Evolutionary conservation across 306 rosid genomes (phyloP).

Genomic region (Cicer chorassanicum): DNA sequence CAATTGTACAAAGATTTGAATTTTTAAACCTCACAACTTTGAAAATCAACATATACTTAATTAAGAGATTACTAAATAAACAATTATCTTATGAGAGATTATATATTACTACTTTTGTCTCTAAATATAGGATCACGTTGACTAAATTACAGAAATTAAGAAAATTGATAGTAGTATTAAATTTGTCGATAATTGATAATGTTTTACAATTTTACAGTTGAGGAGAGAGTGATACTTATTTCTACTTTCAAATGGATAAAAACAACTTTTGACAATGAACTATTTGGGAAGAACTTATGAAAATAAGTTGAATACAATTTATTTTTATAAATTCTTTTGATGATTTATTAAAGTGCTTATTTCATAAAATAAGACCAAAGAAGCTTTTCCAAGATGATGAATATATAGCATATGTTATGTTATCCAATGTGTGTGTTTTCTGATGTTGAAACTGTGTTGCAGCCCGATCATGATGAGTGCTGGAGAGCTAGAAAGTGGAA

Average conservation of each 20-base stretch:
- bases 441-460: constrained; percentile 36
- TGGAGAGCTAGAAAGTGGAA: constrained; percentile 96
- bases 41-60: background rate
- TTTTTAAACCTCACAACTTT: constrained; percentile 5
- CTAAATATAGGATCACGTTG: too few species aligned
- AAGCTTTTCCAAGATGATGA: background rate
- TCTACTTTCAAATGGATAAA: background rate
- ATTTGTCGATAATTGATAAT: too few species aligned
- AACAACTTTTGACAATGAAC: background rate
- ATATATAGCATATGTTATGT: background rate
- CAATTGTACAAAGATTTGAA: background rate
- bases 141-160: too few species aligned
- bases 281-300: background rate
- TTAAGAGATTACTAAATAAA: too few species aligned
- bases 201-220: too few species aligned
- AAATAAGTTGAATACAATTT: background rate
- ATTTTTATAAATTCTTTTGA: background rate
- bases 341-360: background rate
- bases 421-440: background rate
- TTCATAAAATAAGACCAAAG: background rate
- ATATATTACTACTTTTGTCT: too few species aligned
- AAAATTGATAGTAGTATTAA: too few species aligned
- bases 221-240: too few species aligned
- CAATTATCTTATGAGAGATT: background rate
- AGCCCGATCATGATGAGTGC: constrained; percentile 99